Percentiles rank a stretch among this genome's conserved stretches.
phyloP scores from a whole-genome alignment of 805 yeast species.

The Candida ipomoeae region DNA sequence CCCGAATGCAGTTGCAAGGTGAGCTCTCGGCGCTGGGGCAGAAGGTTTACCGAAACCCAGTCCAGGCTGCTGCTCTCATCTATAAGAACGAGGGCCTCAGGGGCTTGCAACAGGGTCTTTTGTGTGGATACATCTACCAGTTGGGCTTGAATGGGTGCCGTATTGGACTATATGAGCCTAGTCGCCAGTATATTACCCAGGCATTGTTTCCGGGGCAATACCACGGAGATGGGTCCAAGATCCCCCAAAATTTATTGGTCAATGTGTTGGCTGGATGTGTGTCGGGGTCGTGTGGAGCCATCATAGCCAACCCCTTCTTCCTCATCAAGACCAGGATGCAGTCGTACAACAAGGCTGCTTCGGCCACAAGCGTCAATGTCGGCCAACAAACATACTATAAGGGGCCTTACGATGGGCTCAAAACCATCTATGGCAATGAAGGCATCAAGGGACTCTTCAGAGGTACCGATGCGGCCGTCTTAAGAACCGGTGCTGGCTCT shows the following conservation, averaged over 20 bases:
- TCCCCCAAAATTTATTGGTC: slow-evolving; percentile 44
- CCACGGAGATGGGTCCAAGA: slow-evolving; percentile 30
- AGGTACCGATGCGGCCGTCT: slow-evolving; percentile 91
- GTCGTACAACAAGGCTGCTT: slow-evolving; percentile 64
- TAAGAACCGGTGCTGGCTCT: slow-evolving; percentile 95
- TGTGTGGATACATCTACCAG: slow-evolving; percentile 88
- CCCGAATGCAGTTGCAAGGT: slow-evolving; percentile 95
- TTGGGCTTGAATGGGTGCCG: slow-evolving; percentile 91
- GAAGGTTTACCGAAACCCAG: slow-evolving; percentile 71
- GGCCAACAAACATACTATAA: slow-evolving; percentile 93
- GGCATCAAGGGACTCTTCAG: slow-evolving; percentile 78
- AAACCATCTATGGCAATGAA: slow-evolving; percentile 56
- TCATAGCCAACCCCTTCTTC: slow-evolving; percentile 86
- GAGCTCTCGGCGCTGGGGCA: slow-evolving; percentile 60
- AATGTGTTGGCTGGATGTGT: slow-evolving; percentile 77
- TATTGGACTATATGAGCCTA: slow-evolving; percentile 90
- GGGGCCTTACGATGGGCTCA: slow-evolving; percentile 64
- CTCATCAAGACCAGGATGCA: slow-evolving; percentile 96
- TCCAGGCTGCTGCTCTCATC: slow-evolving; percentile 76
- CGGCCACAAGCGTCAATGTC: slow-evolving; percentile 36
- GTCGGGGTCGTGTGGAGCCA: slow-evolving; percentile 87
- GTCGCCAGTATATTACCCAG: slow-evolving; percentile 56
- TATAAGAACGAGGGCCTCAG: slow-evolving; percentile 76
- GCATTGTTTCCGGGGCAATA: slow-evolving; percentile 48
- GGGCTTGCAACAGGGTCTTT: slow-evolving; percentile 86